Evolutionary conservation across 1,284 basidiomycete species (phyloP).

Genomic region (Malassezia sympodialis): DNA sequence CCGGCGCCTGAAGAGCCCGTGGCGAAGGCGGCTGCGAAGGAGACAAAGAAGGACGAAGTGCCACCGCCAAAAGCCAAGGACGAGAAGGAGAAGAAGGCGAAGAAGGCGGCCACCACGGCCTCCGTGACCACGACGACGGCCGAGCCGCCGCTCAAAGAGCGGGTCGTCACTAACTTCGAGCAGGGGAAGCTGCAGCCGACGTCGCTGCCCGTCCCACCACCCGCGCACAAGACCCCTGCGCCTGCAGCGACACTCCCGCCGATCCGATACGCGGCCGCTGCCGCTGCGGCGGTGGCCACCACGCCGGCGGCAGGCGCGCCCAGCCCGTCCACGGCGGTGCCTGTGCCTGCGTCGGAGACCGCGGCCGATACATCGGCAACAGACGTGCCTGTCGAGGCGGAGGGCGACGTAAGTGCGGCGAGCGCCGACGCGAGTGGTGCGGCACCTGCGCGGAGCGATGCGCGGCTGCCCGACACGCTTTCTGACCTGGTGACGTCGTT

Average conservation of each 20-base stretch:
- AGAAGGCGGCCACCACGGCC: conserved; percentile 25
- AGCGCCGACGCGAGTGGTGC: conserved; percentile 22
- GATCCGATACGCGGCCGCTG: conserved; percentile 15
- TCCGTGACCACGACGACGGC: conserved; percentile 20
- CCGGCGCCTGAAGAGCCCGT: not conserved
- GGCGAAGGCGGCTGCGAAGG: conserved; percentile 3
- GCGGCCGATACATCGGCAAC: conserved; percentile 17
- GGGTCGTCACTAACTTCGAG: conserved; percentile 64
- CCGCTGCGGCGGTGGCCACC: conserved; percentile 18
- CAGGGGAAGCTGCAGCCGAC: conserved; percentile 46
- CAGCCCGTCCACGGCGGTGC: conserved; percentile 27
- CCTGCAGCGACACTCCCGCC: conserved; percentile 15
- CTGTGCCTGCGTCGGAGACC: conserved; percentile 50
- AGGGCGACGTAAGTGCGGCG: conserved; percentile 22
- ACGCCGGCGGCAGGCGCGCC: conserved; percentile 10
- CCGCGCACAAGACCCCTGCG: not conserved
- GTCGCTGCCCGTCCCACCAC: conserved; percentile 49
- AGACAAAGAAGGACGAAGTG: conserved; percentile 23
- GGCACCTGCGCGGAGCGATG: conserved; percentile 32
- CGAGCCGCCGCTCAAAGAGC: conserved; percentile 52
- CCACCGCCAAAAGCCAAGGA: conserved; percentile 9
- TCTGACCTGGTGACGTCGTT: conserved; percentile 90
- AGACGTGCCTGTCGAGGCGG: conserved; percentile 22
- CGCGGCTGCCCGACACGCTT: conserved; percentile 61
- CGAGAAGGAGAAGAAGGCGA: conserved; percentile 22